Evolutionary conservation across 2,329 filamentous ascomycete genomes (phyloP).

Genomic region (Akanthomyces dipterigenus): DNA sequence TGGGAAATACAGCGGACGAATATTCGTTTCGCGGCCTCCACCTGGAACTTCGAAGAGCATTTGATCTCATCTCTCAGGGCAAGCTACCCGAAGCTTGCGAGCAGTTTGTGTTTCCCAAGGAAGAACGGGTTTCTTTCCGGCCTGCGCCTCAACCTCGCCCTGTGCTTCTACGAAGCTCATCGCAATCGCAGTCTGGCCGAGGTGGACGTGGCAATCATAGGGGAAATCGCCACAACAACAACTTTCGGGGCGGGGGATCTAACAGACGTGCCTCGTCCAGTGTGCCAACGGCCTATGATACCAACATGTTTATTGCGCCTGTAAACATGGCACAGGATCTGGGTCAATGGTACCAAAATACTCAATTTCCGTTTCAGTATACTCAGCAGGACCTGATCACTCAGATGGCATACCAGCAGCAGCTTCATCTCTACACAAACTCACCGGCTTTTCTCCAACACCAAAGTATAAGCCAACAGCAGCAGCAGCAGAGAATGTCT

Average conservation of each 20-base stretch:
- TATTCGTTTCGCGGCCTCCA: slow-evolving; percentile 90
- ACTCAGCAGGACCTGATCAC: slow-evolving; percentile 33
- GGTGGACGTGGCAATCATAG: slow-evolving; percentile 43
- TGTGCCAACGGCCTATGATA: slow-evolving; percentile 41
- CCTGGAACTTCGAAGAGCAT: slow-evolving; percentile 80
- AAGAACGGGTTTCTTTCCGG: slow-evolving; percentile 55
- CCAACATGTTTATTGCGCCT: slow-evolving; percentile 38
- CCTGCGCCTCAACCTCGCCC: slow-evolving; percentile 49
- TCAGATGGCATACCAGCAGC: slow-evolving; percentile 35
- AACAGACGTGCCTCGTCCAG: slow-evolving; percentile 48
- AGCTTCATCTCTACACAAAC: slow-evolving; percentile 31
- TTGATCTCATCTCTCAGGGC: slow-evolving; percentile 70
- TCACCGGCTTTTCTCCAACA: slow-evolving; percentile 29
- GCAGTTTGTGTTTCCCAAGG: slow-evolving; percentile 79
- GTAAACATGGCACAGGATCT: slow-evolving; percentile 41
- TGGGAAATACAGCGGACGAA: slow-evolving; percentile 94
- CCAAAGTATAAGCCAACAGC: slow-evolving; percentile 24
- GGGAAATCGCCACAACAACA: slow-evolving; percentile 41
- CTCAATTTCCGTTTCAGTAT: slow-evolving; percentile 35
- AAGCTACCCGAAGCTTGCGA: slow-evolving; percentile 81
- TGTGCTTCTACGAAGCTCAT: slow-evolving; percentile 53
- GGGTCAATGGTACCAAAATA: slow-evolving; percentile 39
- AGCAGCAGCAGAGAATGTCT: slow-evolving; percentile 22
- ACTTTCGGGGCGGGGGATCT: slow-evolving; percentile 34
- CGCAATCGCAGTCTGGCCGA: slow-evolving; percentile 47